Percentiles rank a stretch among this genome's conserved stretches.
Conservation (phyloP, 257 asterid species). For the Misopates orontium region DNA sequence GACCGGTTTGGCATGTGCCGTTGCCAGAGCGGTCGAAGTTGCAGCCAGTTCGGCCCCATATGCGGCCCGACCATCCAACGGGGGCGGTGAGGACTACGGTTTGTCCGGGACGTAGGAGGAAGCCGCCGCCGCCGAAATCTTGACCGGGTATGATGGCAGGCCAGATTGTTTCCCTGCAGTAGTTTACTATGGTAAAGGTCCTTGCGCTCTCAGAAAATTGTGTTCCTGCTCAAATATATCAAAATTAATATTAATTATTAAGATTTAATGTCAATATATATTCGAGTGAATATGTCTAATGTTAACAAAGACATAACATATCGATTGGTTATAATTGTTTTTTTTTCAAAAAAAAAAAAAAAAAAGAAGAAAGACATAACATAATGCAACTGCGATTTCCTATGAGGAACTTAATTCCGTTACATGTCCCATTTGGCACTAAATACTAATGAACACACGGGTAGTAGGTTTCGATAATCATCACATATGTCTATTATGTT, state of each 20-base stretch:
- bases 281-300: too few species aligned
- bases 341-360: too few species aligned
- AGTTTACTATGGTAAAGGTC: constrained; percentile 70
- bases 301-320: too few species aligned
- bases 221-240: constrained; percentile 40
- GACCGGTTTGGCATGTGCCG: constrained; percentile 77
- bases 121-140: constrained; percentile 76
- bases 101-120: constrained; percentile 60
- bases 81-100: constrained; percentile 67
- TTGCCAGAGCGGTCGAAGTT: constrained; percentile 69
- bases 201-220: constrained; percentile 51
- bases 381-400: too few species aligned
- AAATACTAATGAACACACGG: too few species aligned
- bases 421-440: too few species aligned
- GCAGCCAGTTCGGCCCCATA: constrained; percentile 94
- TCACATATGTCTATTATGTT: too few species aligned
- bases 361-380: too few species aligned
- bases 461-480: too few species aligned
- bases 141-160: constrained; percentile 82
- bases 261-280: too few species aligned
- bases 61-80: constrained; percentile 71
- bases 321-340: too few species aligned
- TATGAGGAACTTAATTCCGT: too few species aligned
- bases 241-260: background rate
- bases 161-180: constrained; percentile 87